Conservation (phyloP, 2,329 filamentous ascomycete genomes). For the Rugonectria rugulosa region DNA sequence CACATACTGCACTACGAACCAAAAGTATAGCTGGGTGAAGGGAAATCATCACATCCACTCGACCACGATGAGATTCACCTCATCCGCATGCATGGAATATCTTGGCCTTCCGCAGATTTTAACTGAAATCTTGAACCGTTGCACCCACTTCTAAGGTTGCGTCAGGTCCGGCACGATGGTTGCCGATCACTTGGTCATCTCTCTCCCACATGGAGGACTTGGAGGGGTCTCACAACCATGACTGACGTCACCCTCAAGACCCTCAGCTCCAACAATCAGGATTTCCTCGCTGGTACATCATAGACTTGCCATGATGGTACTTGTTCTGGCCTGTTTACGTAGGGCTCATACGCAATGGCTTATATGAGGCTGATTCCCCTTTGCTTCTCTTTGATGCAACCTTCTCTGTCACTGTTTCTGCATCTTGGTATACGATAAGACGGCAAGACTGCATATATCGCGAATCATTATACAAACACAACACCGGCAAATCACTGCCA, state of each 20-base stretch:
- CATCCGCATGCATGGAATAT: not conserved
- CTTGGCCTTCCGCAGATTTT: not conserved
- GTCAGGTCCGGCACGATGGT: constrained; percentile 19
- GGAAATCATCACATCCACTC: not conserved
- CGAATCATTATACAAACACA: not conserved
- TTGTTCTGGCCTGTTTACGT: constrained; percentile 17
- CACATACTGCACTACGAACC: no score
- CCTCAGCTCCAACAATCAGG: constrained; percentile 37
- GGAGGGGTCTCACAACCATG: constrained; percentile 13
- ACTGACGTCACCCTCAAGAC: constrained; percentile 38
- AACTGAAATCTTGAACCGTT: not conserved
- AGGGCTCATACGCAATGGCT: constrained; percentile 8
- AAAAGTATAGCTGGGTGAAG: no score
- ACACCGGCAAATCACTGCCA: not conserved
- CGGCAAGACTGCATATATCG: not conserved
- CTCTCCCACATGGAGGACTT: constrained; percentile 27
- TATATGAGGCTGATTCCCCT: not conserved
- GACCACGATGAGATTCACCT: not conserved
- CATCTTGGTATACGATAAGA: not conserved
- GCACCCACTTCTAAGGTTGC: not conserved
- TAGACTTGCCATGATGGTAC: constrained; percentile 23
- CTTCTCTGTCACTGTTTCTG: not conserved
- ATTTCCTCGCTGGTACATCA: constrained; percentile 34
- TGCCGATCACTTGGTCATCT: constrained; percentile 38
- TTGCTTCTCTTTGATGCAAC: not conserved